Base-by-base conservation (phyloP, 2,329 filamentous ascomycete genomes). In the Epichloe bromicola region DNA sequence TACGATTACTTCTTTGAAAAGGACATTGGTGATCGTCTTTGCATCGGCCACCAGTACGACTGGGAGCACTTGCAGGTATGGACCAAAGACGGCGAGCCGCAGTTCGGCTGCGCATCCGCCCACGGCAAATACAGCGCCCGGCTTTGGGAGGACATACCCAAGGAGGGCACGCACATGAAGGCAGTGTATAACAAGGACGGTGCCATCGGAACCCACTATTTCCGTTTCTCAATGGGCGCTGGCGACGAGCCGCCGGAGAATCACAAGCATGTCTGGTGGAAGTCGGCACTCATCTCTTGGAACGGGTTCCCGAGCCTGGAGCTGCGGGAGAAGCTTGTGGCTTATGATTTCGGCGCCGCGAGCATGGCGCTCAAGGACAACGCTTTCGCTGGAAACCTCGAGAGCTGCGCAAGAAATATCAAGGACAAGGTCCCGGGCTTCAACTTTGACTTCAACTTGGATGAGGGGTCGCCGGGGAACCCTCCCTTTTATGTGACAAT, bases 1-100 rank as follows among this genome's bases (percentile, higher is more conserved):
- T 73, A 73, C 58, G 69, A 64, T 54, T 72, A 73, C 60, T 73
- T 71, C 60, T 73, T 73, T 50, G 70, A 73, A 54, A 72, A 72
- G 61, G 70, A 72, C 49, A 23, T 64, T 19, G 48, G 55, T 20
- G 50, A 62, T 51, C 43, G 63, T 15, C 55, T 64, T 17, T 43
- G 63, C 41, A 62, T 63, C 46, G 57, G 57, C 2, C 70, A 72
- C 58, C 62, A 60, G 5, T 66, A 73, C 57, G 66, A 69, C 60
- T 68, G 65, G 65, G 66, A 68, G 60, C 62, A 67, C 56, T 58
- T 67, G 30, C 54, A 55, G 37, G 59, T 63, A 10, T 69, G 65
- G 64, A 61, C 61, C 2, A 55, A 56, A 26, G 53, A 61, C 52
- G 54, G 57, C 46, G 48, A 48, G 45, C 57, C 60, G 30, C 51